Evolutionary conservation across 169 alveolate genomes (phyloP).

Genomic region (Plasmodium ovale): DNA sequence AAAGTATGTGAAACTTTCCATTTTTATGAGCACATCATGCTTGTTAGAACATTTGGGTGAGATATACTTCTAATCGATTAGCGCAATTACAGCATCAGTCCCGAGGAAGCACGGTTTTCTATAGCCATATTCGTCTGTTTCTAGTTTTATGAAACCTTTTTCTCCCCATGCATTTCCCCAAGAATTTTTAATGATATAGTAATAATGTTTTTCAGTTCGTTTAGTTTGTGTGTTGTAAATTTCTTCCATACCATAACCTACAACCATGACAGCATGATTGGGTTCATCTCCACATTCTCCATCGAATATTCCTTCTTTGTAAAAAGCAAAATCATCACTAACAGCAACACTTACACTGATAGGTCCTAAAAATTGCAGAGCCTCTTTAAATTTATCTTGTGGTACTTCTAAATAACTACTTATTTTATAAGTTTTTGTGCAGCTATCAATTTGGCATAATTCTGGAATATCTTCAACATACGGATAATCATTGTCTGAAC

Average conservation of each 20-base stretch:
- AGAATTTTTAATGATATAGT: slow-evolving; percentile 91
- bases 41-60: too few species aligned
- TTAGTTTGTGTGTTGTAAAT: slow-evolving; percentile 24
- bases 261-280: slow-evolving; percentile 89
- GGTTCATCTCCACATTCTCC: slow-evolving; percentile 78
- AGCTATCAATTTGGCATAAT: slow-evolving; percentile 40
- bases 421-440: slow-evolving; percentile 48
- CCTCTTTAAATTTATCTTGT: slow-evolving; percentile 73
- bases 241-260: slow-evolving; percentile 85
- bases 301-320: slow-evolving; percentile 84
- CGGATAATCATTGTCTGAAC: slow-evolving; percentile 82
- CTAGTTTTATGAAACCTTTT: slow-evolving; percentile 86
- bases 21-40: too few species aligned
- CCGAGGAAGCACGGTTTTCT: too few species aligned
- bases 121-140: slow-evolving; percentile 42
- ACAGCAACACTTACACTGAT: slow-evolving; percentile 93
- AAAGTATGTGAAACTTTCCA: too few species aligned
- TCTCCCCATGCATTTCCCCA: slow-evolving; percentile 93
- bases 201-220: slow-evolving; percentile 24
- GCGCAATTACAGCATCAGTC: too few species aligned
- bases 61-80: too few species aligned
- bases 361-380: slow-evolving; percentile 81
- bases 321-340: slow-evolving; percentile 85
- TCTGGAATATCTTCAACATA: slow-evolving; percentile 76
- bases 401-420: slow-evolving; percentile 33